Evolutionary conservation across 331 rosid genomes (phyloP).

Genomic region (Telfairia occidentalis): DNA sequence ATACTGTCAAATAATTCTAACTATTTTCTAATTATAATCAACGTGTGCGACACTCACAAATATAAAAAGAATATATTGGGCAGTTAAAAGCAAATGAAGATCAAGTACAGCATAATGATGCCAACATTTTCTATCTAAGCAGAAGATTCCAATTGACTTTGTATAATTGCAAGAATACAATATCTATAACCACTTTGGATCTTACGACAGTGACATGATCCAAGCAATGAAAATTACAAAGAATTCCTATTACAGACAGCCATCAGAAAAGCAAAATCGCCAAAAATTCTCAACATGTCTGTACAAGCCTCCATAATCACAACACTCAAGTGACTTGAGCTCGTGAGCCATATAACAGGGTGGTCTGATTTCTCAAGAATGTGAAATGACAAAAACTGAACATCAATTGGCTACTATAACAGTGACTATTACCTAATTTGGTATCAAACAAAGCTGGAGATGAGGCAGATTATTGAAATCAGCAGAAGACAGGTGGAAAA

Average conservation of each 20-base stretch:
- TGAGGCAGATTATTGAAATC: neutral
- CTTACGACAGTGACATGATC: neutral
- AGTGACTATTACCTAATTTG: neutral
- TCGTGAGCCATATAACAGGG: neutral
- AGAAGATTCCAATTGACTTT: neutral
- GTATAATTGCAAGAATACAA: conserved; percentile 7
- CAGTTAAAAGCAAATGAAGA: neutral
- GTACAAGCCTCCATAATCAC: conserved; percentile 5
- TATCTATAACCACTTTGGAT: neutral
- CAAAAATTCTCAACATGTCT: conserved; percentile 1
- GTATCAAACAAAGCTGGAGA: neutral
- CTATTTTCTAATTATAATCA: too few relatives aligned
- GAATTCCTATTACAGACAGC: conserved; percentile 1
- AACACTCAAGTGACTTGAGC: neutral
- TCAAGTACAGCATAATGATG: neutral
- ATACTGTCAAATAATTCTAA: too few relatives aligned
- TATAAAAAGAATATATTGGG: too few relatives aligned
- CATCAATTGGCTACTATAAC: neutral
- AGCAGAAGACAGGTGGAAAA: neutral
- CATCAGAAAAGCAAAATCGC: neutral
- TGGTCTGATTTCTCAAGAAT: neutral
- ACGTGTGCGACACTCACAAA: too few relatives aligned
- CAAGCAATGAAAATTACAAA: conserved; percentile 3
- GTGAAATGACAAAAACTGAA: neutral
- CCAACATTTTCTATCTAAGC: neutral